Conservation (phyloP, 768 basidiomycete species). For the Lyophyllum semitale region DNA sequence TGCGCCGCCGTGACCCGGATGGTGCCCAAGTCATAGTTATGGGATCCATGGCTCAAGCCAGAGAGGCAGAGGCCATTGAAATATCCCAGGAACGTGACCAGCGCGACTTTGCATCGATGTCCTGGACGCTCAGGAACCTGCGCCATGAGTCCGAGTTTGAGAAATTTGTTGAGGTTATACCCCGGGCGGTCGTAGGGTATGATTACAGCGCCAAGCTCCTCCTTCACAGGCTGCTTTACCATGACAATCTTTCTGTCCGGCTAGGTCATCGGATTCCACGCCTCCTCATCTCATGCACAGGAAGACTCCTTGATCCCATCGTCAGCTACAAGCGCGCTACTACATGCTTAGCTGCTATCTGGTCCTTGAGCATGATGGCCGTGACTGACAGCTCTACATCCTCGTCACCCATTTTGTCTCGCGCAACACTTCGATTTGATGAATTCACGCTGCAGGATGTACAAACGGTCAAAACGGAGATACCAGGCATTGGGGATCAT, state of each 20-base stretch:
- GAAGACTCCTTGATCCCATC: constrained; percentile 23
- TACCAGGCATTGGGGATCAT: constrained; percentile 27
- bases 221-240: constrained; percentile 30
- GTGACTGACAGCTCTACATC: constrained; percentile 19
- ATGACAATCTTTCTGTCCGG: constrained; percentile 29
- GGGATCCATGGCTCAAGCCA: constrained; percentile 28
- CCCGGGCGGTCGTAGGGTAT: constrained; percentile 33
- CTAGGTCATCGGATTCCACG: constrained; percentile 37
- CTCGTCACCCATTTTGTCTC: constrained; percentile 12
- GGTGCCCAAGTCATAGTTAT: constrained; percentile 16
- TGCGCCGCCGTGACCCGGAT: constrained; percentile 22
- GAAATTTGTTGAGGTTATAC: constrained; percentile 36
- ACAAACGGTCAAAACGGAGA: constrained; percentile 15
- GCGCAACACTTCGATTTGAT: constrained; percentile 30
- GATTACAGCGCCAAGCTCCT: constrained; percentile 42
- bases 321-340: constrained; percentile 30
- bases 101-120: constrained; percentile 40
- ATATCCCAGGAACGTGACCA: constrained; percentile 35
- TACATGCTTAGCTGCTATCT: constrained; percentile 39
- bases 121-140: constrained; percentile 38
- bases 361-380: constrained; percentile 44
- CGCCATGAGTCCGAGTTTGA: constrained; percentile 36
- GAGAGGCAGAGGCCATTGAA: constrained; percentile 34
- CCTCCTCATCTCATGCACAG: constrained; percentile 31
- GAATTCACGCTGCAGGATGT: constrained; percentile 34